Percentiles rank a stretch among this genome's conserved stretches.
These are phyloP conservation scores for Solanum lignicaule DNA, from an alignment of 257 asterid genomes.

Conservation along the genomic window DNA sequence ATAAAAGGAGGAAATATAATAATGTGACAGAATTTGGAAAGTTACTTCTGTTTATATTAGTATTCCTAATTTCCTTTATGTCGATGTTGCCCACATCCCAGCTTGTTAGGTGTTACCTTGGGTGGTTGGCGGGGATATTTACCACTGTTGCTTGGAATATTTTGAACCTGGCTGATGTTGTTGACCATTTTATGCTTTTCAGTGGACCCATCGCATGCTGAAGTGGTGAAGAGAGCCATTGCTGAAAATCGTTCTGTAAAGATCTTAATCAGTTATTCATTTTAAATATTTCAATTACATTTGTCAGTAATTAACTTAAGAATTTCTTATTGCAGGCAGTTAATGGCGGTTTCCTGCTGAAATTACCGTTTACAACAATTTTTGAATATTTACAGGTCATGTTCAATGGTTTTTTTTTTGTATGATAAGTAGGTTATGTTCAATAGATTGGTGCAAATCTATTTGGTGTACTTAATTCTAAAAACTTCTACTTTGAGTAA, in stretches of 20 bases:
- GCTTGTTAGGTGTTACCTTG: background rate
- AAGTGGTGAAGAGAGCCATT: constrained; percentile 50
- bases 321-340: constrained; percentile 45
- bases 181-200: background rate
- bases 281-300: background rate
- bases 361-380: constrained; percentile 84
- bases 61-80: background rate
- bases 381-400: constrained; percentile 94
- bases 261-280: background rate
- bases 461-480: background rate
- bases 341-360: constrained; percentile 48
- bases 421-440: background rate
- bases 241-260: constrained; percentile 41
- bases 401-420: background rate
- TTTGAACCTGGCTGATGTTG: background rate
- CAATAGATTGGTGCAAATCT: background rate
- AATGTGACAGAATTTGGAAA: background rate
- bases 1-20: background rate
- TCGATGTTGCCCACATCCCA: background rate
- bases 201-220: constrained; percentile 40
- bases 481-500: background rate
- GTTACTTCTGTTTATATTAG: background rate
- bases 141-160: background rate
- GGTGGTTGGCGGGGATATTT: background rate
- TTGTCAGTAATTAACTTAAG: background rate